These are phyloP conservation scores for Wickerhamiella cacticola DNA, from an alignment of 805 yeast species.

Conservation along the genomic window DNA sequence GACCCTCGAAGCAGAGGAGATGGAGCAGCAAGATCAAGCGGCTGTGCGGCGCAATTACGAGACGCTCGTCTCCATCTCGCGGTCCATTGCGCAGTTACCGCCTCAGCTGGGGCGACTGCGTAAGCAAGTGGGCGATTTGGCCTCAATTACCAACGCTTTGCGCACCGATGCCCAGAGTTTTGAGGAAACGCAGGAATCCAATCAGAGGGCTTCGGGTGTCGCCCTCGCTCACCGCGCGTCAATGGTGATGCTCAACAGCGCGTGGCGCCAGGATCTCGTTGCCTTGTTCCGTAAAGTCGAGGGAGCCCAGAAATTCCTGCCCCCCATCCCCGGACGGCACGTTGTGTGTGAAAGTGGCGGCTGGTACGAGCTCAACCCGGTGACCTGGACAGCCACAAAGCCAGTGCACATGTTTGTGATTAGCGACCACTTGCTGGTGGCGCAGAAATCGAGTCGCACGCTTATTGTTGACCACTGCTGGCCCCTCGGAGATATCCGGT, in stretches of 20 bases:
- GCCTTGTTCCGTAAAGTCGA: slow-evolving; percentile 71
- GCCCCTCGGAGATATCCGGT: slow-evolving; percentile 49
- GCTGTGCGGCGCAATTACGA: slow-evolving; percentile 25
- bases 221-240: slow-evolving; percentile 56
- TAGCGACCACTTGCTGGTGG: slow-evolving; percentile 66
- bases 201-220: slow-evolving; percentile 21
- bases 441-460: slow-evolving; percentile 36
- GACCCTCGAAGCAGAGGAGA: slow-evolving; percentile 15
- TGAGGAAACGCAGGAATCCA: slow-evolving; percentile 15
- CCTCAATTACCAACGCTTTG: slow-evolving; percentile 48
- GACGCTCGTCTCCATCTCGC: slow-evolving; percentile 28
- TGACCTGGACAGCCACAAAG: slow-evolving; percentile 69
- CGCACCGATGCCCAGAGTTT: slow-evolving; percentile 43
- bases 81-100: slow-evolving; percentile 51
- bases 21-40: slow-evolving; percentile 21
- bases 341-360: slow-evolving; percentile 65
- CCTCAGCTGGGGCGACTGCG: slow-evolving; percentile 52
- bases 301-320: slow-evolving; percentile 74
- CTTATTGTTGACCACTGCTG: slow-evolving; percentile 67
- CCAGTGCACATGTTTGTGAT: slow-evolving; percentile 65
- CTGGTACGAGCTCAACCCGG: slow-evolving; percentile 78
- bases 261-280: slow-evolving; percentile 68
- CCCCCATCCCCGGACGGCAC: slow-evolving; percentile 69
- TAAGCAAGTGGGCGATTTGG: slow-evolving; percentile 45
- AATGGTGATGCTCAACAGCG: slow-evolving; percentile 57